A percentile compares a stretch with the other conserved stretches of the same genome.
Conservation (phyloP, 805 yeast species). For the Pichia sporocuriosa region DNA sequence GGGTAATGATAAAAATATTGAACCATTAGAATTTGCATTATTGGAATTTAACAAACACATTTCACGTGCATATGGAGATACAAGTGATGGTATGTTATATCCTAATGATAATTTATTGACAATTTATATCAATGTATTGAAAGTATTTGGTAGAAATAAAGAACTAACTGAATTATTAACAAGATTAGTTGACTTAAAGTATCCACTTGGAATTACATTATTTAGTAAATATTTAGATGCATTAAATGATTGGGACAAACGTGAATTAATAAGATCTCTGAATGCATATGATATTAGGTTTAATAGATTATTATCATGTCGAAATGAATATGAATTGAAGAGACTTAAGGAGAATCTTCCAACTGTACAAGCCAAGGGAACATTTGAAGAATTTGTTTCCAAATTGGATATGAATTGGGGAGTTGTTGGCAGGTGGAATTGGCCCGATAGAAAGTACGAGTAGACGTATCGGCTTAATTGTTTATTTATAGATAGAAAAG, state of each 20-base stretch:
- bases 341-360: constrained; percentile 12
- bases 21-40: constrained; percentile 55
- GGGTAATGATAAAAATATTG: constrained; percentile 33
- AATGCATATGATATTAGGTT: constrained; percentile 17
- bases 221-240: constrained; percentile 18
- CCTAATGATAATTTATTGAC: constrained; percentile 47
- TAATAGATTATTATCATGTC: constrained; percentile 11
- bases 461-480: neutral
- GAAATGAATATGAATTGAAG: constrained; percentile 23
- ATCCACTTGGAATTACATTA: constrained; percentile 17
- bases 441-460: constrained; percentile 20
- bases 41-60: constrained; percentile 44
- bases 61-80: constrained; percentile 29
- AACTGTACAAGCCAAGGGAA: constrained; percentile 13
- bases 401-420: constrained; percentile 26
- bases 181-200: constrained; percentile 46
- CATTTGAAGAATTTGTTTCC: constrained; percentile 19
- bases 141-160: constrained; percentile 38
- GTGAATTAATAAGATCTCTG: constrained; percentile 19
- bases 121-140: constrained; percentile 45
- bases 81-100: constrained; percentile 27
- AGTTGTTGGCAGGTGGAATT: constrained; percentile 27
- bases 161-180: constrained; percentile 45
- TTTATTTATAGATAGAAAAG: neutral
- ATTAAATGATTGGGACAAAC: constrained; percentile 17